These are phyloP conservation scores for Pyrrhoderma lamaoense DNA, from an alignment of 1,284 basidiomycete species.

Conservation along the genomic window DNA sequence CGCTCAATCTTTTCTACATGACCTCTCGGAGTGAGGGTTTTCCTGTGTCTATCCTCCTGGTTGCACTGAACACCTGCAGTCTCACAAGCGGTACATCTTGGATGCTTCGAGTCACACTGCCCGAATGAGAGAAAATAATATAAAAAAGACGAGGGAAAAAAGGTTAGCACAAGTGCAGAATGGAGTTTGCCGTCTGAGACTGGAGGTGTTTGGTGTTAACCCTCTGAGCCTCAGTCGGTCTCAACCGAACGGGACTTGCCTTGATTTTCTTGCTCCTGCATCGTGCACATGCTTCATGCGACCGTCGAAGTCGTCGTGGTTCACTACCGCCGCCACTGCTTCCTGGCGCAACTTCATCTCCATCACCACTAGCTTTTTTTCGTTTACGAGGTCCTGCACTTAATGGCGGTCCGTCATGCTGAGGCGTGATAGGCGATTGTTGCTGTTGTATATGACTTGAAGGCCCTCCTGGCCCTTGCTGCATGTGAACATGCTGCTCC, in stretches of 20 bases:
- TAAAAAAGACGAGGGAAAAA: constrained; percentile 14
- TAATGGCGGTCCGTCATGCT: constrained; percentile 20
- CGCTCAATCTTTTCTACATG: constrained; percentile 73
- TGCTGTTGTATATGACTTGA: constrained; percentile 22
- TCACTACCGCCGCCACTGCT: constrained; percentile 33
- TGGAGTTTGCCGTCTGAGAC: constrained; percentile 41
- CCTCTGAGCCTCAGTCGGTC: constrained; percentile 44
- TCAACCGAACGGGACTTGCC: constrained; percentile 81
- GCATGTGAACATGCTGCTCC: constrained; percentile 37
- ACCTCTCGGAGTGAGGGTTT: constrained; percentile 73
- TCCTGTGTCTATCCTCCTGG: constrained; percentile 76
- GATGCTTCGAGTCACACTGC: constrained; percentile 85
- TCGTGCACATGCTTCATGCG: constrained; percentile 80
- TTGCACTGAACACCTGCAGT: constrained; percentile 70
- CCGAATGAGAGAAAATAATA: constrained; percentile 3
- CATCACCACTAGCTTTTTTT: constrained; percentile 47
- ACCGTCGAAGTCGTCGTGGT: constrained; percentile 70
- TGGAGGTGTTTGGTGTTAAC: neutral
- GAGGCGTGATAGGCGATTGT: constrained; percentile 25
- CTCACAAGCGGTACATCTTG: constrained; percentile 72
- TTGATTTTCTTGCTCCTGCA: constrained; percentile 91
- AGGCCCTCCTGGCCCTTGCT: constrained; percentile 7
- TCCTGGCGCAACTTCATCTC: constrained; percentile 44
- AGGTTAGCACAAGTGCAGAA: constrained; percentile 19
- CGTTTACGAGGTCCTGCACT: constrained; percentile 34